Percentiles rank a stretch among this genome's conserved stretches.
phyloP scores from a whole-genome alignment of 1,139 yeast species.

The Yamadazyma spencermartinsiae region DNA sequence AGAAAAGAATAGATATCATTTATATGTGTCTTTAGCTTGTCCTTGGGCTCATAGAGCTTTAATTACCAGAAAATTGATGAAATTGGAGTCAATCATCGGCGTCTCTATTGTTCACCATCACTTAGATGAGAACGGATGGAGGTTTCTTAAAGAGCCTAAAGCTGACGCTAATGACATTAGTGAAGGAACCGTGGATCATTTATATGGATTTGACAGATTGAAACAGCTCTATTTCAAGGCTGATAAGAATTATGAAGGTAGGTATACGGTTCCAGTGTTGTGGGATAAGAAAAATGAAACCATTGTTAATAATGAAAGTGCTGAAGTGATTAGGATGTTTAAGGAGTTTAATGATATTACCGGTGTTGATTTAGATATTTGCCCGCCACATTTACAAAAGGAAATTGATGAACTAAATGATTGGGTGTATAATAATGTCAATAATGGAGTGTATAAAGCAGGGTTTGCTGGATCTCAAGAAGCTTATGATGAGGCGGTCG shows the following conservation, averaged over 20 bases:
- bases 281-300: slow-evolving; percentile 85
- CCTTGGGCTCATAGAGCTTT: slow-evolving; percentile 96
- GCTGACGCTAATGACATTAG: slow-evolving; percentile 30
- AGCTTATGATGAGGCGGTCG: slow-evolving; percentile 74
- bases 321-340: slow-evolving; percentile 84
- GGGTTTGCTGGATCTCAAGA: slow-evolving; percentile 89
- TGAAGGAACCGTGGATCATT: slow-evolving; percentile 65
- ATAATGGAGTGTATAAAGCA: slow-evolving; percentile 91
- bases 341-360: slow-evolving; percentile 58
- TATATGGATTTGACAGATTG: slow-evolving; percentile 59
- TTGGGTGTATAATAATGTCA: slow-evolving; percentile 85
- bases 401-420: slow-evolving; percentile 75
- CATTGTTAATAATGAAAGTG: slow-evolving; percentile 86
- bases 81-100: slow-evolving; percentile 60
- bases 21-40: slow-evolving; percentile 85
- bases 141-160: slow-evolving; percentile 50
- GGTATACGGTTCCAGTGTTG: slow-evolving; percentile 89
- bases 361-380: slow-evolving; percentile 50
- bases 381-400: slow-evolving; percentile 54
- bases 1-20: slow-evolving; percentile 79
- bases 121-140: slow-evolving; percentile 86
- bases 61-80: slow-evolving; percentile 76
- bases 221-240: slow-evolving; percentile 75
- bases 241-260: slow-evolving; percentile 70
- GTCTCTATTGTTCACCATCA: slow-evolving; percentile 88